These are phyloP conservation scores for Leucosporidium yakuticum DNA, from an alignment of 768 basidiomycete genomes.

Conservation along the genomic window DNA sequence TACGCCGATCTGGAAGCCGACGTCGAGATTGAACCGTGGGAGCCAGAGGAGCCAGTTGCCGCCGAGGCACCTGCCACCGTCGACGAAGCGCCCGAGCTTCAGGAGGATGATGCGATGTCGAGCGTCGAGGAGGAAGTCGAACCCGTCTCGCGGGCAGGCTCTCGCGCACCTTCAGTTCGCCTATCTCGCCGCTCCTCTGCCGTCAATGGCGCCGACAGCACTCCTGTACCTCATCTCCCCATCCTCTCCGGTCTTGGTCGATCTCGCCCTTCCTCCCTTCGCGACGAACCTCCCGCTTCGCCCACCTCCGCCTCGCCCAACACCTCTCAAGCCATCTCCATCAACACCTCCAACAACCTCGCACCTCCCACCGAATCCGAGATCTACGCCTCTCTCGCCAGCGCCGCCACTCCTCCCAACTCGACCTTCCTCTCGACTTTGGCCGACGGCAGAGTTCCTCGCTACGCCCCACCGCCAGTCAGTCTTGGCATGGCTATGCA, in stretches of 20 bases:
- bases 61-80: slow-evolving; percentile 3
- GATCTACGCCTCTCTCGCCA: slow-evolving; percentile 24
- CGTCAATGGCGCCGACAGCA: background rate
- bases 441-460: slow-evolving; percentile 30
- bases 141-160: background rate
- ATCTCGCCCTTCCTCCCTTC: background rate
- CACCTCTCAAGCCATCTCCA: background rate
- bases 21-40: slow-evolving; percentile 8
- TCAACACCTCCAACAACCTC: slow-evolving; percentile 4
- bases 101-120: background rate
- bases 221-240: slow-evolving; percentile 6
- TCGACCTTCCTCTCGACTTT: slow-evolving; percentile 44
- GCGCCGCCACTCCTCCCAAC: slow-evolving; percentile 45
- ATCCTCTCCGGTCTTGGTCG: background rate
- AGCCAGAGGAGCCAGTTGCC: background rate
- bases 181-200: background rate
- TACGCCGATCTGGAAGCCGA: slow-evolving; percentile 94
- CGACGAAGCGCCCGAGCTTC: slow-evolving; percentile 23
- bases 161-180: background rate
- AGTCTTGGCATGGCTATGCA: background rate
- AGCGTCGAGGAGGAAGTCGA: background rate
- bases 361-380: slow-evolving; percentile 12
- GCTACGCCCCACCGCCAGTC: background rate
- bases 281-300: background rate
- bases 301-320: no score